These are phyloP conservation scores for Chytriomyces sp. DNA, from an alignment of 192 early-diverging fungal species.

Conservation along the genomic window DNA sequence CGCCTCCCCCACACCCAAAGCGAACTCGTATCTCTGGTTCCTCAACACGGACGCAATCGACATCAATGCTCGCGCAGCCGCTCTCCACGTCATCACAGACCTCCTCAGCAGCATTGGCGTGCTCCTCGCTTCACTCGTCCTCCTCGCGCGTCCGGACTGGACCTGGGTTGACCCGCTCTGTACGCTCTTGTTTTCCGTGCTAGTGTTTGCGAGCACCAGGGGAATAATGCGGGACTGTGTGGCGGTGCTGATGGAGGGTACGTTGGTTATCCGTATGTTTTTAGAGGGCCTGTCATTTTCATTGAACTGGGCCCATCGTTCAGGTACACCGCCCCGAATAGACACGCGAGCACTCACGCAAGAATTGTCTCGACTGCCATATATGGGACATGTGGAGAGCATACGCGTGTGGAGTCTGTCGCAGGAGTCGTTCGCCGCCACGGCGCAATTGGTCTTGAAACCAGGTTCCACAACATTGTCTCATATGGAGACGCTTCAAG, in stretches of 20 bases:
- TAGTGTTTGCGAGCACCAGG: slow-evolving; percentile 74
- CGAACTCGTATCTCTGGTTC: neutral
- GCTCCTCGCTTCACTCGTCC: slow-evolving; percentile 71
- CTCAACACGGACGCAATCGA: slow-evolving; percentile 9
- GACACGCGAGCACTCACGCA: neutral
- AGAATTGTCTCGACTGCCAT: neutral
- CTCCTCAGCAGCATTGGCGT: slow-evolving; percentile 80
- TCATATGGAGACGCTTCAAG: neutral
- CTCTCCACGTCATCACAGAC: slow-evolving; percentile 80
- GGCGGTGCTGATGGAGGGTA: slow-evolving; percentile 74
- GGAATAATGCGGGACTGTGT: slow-evolving; percentile 65
- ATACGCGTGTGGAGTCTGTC: neutral
- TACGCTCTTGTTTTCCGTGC: slow-evolving; percentile 77
- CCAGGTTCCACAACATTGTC: neutral
- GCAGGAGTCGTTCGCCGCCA: neutral
- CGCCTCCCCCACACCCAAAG: neutral
- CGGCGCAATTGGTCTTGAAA: neutral
- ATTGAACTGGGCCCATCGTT: no score
- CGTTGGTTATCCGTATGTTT: slow-evolving; percentile 15
- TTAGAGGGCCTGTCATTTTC: neutral
- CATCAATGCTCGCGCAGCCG: slow-evolving; percentile 67
- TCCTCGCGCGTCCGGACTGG: slow-evolving; percentile 58
- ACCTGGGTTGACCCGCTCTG: slow-evolving; percentile 78
- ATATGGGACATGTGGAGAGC: neutral
- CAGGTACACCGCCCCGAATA: neutral